A percentile compares a stretch with the other conserved stretches of the same genome.
Evolutionary conservation across 2,329 filamentous ascomycete genomes (phyloP).

Genomic region (Plenodomus lindquistii): DNA sequence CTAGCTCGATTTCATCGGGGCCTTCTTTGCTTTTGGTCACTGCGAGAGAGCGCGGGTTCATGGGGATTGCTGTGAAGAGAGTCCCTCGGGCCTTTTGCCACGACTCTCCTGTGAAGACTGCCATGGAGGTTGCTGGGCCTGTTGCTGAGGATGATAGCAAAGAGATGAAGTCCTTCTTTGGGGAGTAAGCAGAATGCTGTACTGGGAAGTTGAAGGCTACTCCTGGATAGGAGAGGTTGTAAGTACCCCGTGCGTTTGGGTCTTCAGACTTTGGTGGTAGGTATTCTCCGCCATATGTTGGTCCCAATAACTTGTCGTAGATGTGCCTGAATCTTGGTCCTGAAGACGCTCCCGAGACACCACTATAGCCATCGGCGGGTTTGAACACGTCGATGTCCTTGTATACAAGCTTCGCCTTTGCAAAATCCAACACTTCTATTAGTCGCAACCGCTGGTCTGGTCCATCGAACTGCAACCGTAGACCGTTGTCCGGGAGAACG

Average conservation of each 20-base stretch:
- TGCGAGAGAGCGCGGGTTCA: slow-evolving; percentile 73
- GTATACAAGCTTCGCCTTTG: slow-evolving; percentile 80
- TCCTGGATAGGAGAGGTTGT: slow-evolving; percentile 91
- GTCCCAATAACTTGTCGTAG: slow-evolving; percentile 90
- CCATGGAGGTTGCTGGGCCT: slow-evolving; percentile 80
- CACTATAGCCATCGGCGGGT: slow-evolving; percentile 48
- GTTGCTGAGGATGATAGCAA: slow-evolving; percentile 79
- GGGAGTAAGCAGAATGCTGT: slow-evolving; percentile 72
- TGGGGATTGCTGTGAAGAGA: slow-evolving; percentile 75
- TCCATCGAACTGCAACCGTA: slow-evolving; percentile 91
- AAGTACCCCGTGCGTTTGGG: slow-evolving; percentile 66
- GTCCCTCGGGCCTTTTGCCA: slow-evolving; percentile 81
- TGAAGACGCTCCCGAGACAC: slow-evolving; percentile 38
- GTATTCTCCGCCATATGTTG: slow-evolving; percentile 93
- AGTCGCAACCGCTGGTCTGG: slow-evolving; percentile 88
- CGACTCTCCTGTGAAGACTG: slow-evolving; percentile 85
- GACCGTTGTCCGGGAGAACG: slow-evolving; percentile 78
- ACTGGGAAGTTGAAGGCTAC: slow-evolving; percentile 91
- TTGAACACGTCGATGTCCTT: slow-evolving; percentile 80
- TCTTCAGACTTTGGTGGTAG: slow-evolving; percentile 64
- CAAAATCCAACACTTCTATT: slow-evolving; percentile 89
- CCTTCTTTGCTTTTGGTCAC: slow-evolving; percentile 72
- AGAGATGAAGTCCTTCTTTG: slow-evolving; percentile 79
- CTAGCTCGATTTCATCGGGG: slow-evolving; percentile 85
- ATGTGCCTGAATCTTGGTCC: slow-evolving; percentile 86